Base-by-base conservation (phyloP, 306 rosid species). In the Malus orientalis region DNA sequence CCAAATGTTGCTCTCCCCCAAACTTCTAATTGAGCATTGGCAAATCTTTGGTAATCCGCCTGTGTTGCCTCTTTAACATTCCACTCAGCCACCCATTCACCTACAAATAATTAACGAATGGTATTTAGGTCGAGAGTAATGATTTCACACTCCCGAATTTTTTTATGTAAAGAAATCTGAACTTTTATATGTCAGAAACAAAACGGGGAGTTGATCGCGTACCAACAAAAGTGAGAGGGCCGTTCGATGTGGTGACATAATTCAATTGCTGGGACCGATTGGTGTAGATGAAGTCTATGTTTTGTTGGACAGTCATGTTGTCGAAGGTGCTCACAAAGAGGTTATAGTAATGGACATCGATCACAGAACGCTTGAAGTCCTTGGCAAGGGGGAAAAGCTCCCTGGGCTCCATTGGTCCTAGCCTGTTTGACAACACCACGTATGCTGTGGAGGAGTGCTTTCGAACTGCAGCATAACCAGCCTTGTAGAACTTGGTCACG, bases 41-140 rank as follows among this genome's bases (percentile, higher is more conserved):
- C 91, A n/a, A 83, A 93, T 79, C 80, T 87, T 75, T 83, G 87
- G 78, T 81, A 90, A 3, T 90, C 96, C 67, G 83, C 87, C 65
- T 88, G 77, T 13, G 89, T 59, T 54, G 96, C 88, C 1, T 47
- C 84, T 2, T 63, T 29, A 2, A 89, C 89, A 65, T 81, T 38
- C 97, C 96, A 93, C 64, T 87, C 93, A 36, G 91, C 88, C 25
- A 87, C 92, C 96, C 96, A 90, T 79, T 93, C 96, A 33, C 94
- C 96, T 93, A 80, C 23, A 40, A 32, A 55, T 20, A 4, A 42
- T 42, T 10, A 7, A 32, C 12, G 10, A 57, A 57, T 54, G n/a
- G 23, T 9, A 54, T 54, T 7, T 16, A 9, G 59, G 59, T 54
- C 9, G 4, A 2, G 11, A 9, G 4, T 54, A 54, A 3, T 13